Evolutionary conservation across 768 basidiomycete genomes (phyloP).

Genomic region (Clavulina sp.): DNA sequence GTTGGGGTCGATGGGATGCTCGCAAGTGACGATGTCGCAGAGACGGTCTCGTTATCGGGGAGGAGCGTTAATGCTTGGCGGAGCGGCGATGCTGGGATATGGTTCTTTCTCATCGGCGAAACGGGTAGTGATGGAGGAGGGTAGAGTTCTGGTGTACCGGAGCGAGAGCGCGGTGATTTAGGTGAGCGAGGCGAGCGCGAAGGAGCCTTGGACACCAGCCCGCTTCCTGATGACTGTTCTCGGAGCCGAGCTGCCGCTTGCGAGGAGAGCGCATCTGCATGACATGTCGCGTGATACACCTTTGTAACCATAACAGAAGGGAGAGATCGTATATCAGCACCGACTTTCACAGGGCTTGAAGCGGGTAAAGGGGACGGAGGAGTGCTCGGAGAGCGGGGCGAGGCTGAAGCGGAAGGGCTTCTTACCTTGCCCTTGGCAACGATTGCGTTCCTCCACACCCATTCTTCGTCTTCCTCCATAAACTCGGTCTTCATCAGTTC

Average conservation of each 20-base stretch:
- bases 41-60: no score
- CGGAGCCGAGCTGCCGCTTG: conserved; percentile 33
- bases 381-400: conserved; percentile 10
- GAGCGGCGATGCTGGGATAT: no score
- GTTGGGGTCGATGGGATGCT: no score
- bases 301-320: not conserved
- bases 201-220: no score
- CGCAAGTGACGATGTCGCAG: no score
- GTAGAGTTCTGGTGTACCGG: conserved; percentile 71
- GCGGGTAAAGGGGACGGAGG: conserved; percentile 5
- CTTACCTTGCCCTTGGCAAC: conserved; percentile 63
- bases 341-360: conserved; percentile 18
- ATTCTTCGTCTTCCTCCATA: conserved; percentile 89
- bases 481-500: conserved; percentile 83
- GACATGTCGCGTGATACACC: conserved; percentile 66
- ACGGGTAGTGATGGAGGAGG: no score
- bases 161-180: conserved; percentile 34
- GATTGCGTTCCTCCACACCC: conserved; percentile 91
- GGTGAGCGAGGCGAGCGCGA: conserved; percentile 37
- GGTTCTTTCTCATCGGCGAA: no score
- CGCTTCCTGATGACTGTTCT: no score
- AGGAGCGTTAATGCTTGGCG: no score
- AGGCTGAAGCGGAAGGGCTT: not conserved
- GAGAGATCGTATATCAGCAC: conserved; percentile 42
- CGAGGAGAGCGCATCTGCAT: conserved; percentile 37